These are phyloP conservation scores for Xylariaceae sp. DNA, from an alignment of 2,329 filamentous ascomycete genomes.

Conservation along the genomic window DNA sequence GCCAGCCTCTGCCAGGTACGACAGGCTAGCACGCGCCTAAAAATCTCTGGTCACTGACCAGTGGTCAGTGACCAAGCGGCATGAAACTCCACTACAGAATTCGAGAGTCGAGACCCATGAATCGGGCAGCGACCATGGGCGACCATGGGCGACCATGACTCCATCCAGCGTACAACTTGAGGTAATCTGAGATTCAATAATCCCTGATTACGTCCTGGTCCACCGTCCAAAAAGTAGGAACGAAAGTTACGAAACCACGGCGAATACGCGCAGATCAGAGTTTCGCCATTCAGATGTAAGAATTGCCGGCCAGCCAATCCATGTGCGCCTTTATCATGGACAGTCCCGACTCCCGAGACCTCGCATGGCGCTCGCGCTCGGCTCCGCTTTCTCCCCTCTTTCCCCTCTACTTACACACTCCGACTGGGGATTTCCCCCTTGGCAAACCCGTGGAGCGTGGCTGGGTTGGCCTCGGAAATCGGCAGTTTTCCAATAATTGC, in stretches of 20 bases:
- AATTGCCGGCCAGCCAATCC: slow-evolving; percentile 12
- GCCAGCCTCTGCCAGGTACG: too few species aligned
- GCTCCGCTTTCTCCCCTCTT: background rate
- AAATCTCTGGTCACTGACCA: too few species aligned
- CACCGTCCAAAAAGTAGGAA: background rate
- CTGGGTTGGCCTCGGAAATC: too few species aligned
- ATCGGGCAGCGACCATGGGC: too few species aligned
- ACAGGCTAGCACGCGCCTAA: too few species aligned
- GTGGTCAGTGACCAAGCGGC: too few species aligned
- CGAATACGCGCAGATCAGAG: slow-evolving; percentile 10
- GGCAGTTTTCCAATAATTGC: too few species aligned
- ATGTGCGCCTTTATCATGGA: background rate
- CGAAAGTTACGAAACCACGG: background rate
- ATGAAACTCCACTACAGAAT: too few species aligned
- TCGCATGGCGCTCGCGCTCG: background rate
- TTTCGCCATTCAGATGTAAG: slow-evolving; percentile 3
- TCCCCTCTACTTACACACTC: background rate
- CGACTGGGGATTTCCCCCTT: background rate
- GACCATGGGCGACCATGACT: background rate
- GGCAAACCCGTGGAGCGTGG: background rate
- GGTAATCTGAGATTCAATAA: too few species aligned
- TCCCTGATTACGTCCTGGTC: background rate
- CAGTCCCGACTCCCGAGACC: background rate
- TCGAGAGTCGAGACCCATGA: too few species aligned
- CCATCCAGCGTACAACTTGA: background rate